Evolutionary conservation across 257 asterid genomes (phyloP), one percentile per base, ranked within the genome.

Genomic region (Solanum verrucosum): DNA sequence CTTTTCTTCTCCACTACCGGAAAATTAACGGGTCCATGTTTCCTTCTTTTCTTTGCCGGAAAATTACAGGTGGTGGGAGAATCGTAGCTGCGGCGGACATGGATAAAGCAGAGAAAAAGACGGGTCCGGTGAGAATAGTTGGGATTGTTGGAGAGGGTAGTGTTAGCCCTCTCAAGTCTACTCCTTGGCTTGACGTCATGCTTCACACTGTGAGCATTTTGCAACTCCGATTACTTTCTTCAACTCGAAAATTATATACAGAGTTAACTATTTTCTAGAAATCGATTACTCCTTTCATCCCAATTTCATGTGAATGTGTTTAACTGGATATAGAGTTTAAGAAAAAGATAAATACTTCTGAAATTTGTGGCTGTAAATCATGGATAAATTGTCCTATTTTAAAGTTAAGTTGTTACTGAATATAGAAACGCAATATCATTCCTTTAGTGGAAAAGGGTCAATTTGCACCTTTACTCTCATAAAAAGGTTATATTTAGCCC

Each of bases 111-210:
- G 90, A 81, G 90, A 67, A 87, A 89, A 78, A 49, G 85, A 92
- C 31, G 33, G 33, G 65, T 25, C 89, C 91, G 88, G 99, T 95
- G 87, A 95, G 93, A 89, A 94, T 96, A 86, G 95, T 95, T 23
- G 95, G 95, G 86, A 38, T 96, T 16, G 98, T 96, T 33, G 99
- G 98, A 77, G 98, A 95, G 67, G 97, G 92, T 33, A 93, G 94
- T 92, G 92, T 94, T 91, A 96, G 98, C 90, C 98, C 98, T 38
- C 93, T 96, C 56, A 93, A 93, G 1, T 94, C 98, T 87, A 87
- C 98, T 20, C 96, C 99, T 89, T 96, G 99, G 99, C 86, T 89
- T 86, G 94, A 95, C 79, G 98, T 96, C 91, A 90, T 96, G 95
- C 88, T 90, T 89, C 98, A 95, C 90, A 95, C 98, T 84, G 98